Percentiles rank a stretch among this genome's conserved stretches.
Conservation (phyloP, 2,329 filamentous ascomycete genomes). For the Dactylellina drechsleri region DNA sequence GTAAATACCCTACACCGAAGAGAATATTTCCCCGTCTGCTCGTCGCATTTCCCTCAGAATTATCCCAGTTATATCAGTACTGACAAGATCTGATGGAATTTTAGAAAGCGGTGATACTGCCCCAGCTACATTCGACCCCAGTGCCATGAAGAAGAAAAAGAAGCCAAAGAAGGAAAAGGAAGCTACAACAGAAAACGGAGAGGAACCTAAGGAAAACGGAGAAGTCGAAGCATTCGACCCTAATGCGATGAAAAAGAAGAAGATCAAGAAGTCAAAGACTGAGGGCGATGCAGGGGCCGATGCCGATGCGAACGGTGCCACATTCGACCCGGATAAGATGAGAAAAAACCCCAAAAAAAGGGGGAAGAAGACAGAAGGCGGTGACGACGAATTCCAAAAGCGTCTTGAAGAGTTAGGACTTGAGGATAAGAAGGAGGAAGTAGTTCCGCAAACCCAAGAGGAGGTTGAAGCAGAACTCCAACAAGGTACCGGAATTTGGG, state of each 20-base stretch:
- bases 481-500: conserved; percentile 87
- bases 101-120: conserved; percentile 37
- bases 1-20: background rate
- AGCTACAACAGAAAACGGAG: conserved; percentile 28
- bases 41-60: too few relatives aligned
- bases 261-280: conserved; percentile 62
- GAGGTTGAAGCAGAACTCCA: conserved; percentile 80
- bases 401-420: conserved; percentile 65
- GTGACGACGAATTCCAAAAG: conserved; percentile 65
- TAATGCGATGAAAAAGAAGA: conserved; percentile 56
- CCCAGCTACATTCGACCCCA: conserved; percentile 42
- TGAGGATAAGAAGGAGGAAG: conserved; percentile 68
- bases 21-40: background rate
- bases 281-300: conserved; percentile 78
- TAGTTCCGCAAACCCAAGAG: conserved; percentile 68
- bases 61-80: conserved; percentile 16
- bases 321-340: conserved; percentile 77
- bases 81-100: conserved; percentile 13
- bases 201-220: conserved; percentile 51
- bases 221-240: conserved; percentile 57
- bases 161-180: conserved; percentile 56
- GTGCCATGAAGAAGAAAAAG: conserved; percentile 58
- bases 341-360: conserved; percentile 66
- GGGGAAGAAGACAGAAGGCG: conserved; percentile 64
- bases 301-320: conserved; percentile 80